phyloP scores from a whole-genome alignment of 495 filamentous ascomycete genomes.

The Emericellopsis terricola region DNA sequence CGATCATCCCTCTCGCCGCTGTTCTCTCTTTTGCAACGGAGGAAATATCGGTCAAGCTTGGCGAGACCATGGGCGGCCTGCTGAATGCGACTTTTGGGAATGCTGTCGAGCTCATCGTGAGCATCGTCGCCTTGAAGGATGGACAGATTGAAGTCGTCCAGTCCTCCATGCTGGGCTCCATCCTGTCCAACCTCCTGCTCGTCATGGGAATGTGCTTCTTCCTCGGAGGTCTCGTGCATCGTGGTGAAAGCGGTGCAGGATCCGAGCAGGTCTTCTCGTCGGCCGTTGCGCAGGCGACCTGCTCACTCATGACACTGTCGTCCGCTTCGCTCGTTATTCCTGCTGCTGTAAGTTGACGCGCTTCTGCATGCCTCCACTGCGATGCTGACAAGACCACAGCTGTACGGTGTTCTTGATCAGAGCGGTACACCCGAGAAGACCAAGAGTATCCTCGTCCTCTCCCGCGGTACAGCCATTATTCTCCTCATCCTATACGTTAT shows the following conservation, averaged over 20 bases:
- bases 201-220: slow-evolving; percentile 97
- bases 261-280: slow-evolving; percentile 62
- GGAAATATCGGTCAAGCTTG: slow-evolving; percentile 67
- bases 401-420: slow-evolving; percentile 26
- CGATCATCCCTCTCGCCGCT: slow-evolving; percentile 85
- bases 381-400: slow-evolving; percentile 6
- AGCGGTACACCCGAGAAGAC: slow-evolving; percentile 23
- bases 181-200: slow-evolving; percentile 86
- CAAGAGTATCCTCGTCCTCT: slow-evolving; percentile 60
- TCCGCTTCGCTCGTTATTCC: slow-evolving; percentile 88
- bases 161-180: slow-evolving; percentile 92
- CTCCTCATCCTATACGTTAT: slow-evolving; percentile 74
- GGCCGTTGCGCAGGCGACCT: slow-evolving; percentile 88
- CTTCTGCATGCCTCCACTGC: slow-evolving; percentile 6
- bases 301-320: slow-evolving; percentile 85
- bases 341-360: slow-evolving; percentile 50
- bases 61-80: slow-evolving; percentile 79
- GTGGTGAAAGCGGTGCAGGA: slow-evolving; percentile 19
- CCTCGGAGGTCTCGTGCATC: slow-evolving; percentile 54
- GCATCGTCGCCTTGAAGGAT: slow-evolving; percentile 74
- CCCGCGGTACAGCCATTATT: slow-evolving; percentile 80
- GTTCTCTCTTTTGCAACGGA: slow-evolving; percentile 92
- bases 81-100: slow-evolving; percentile 96
- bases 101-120: slow-evolving; percentile 96
- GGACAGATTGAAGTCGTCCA: slow-evolving; percentile 90